A percentile compares a stretch with the other conserved stretches of the same genome.
Evolutionary conservation across 306 rosid genomes (phyloP).

Genomic region (Echinosophora koreensis): DNA sequence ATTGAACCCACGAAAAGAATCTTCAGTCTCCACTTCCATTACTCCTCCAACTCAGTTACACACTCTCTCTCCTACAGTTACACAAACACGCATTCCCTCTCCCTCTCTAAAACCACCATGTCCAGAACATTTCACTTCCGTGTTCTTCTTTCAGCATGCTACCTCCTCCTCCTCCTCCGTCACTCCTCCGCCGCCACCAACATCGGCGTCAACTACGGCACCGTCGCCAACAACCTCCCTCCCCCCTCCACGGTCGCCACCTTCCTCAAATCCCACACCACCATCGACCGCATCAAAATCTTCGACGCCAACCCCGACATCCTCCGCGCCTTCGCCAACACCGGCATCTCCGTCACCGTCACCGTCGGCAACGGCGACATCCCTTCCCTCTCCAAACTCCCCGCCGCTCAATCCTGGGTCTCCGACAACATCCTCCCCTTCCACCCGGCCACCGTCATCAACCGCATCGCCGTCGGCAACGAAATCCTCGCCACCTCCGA

Average conservation of each 20-base stretch:
- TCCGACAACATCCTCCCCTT: constrained; percentile 67
- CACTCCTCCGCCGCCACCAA: constrained; percentile 34
- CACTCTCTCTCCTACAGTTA: background rate
- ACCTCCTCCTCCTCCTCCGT: constrained; percentile 32
- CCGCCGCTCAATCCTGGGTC: constrained; percentile 74
- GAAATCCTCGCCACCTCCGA: constrained; percentile 90
- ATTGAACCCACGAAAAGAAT: background rate
- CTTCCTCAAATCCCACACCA: constrained; percentile 80
- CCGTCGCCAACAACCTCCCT: constrained; percentile 82
- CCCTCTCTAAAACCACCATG: constrained; percentile 51
- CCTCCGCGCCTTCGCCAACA: constrained; percentile 71
- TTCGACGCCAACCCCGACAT: constrained; percentile 77
- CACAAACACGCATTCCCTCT: background rate
- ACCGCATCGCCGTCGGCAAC: constrained; percentile 82
- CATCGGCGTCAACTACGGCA: constrained; percentile 93
- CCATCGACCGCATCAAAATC: constrained; percentile 73
- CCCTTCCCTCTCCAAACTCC: constrained; percentile 64
- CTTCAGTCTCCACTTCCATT: background rate
- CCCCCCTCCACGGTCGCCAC: constrained; percentile 66
- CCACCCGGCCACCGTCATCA: constrained; percentile 61
- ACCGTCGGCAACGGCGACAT: constrained; percentile 71
- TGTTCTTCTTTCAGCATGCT: constrained; percentile 28
- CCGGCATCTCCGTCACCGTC: constrained; percentile 70
- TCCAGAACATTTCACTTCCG: constrained; percentile 8
- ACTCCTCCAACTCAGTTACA: background rate